Evolutionary conservation across 805 yeast genomes (phyloP).

Genomic region (Metschnikowia rubicola): DNA sequence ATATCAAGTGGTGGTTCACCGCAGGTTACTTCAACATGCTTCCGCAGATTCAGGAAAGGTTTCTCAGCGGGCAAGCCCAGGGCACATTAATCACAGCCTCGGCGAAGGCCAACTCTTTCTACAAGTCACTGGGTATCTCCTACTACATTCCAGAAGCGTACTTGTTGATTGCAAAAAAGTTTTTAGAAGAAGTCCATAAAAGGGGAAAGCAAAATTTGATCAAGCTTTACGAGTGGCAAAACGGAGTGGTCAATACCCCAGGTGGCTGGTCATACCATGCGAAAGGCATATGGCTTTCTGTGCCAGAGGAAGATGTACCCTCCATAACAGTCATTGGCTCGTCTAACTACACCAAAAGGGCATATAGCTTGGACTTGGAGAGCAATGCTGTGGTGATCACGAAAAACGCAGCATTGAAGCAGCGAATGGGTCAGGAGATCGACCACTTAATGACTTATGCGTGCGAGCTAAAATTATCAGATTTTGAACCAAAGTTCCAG

Average conservation of each 20-base stretch:
- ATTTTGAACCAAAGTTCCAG: slow-evolving; percentile 45
- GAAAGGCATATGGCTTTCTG: slow-evolving; percentile 84
- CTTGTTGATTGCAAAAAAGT: slow-evolving; percentile 65
- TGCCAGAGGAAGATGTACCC: slow-evolving; percentile 57
- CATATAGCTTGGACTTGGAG: slow-evolving; percentile 85
- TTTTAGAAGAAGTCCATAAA: slow-evolving; percentile 50
- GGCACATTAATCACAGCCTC: slow-evolving; percentile 87
- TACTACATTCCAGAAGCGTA: slow-evolving; percentile 84
- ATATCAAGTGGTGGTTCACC: slow-evolving; percentile 77
- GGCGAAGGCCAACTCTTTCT: slow-evolving; percentile 89
- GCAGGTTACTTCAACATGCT: slow-evolving; percentile 96
- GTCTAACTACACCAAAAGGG: slow-evolving; percentile 87
- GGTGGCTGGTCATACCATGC: slow-evolving; percentile 98
- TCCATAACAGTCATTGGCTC: slow-evolving; percentile 83
- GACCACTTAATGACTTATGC: slow-evolving; percentile 56
- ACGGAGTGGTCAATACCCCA: slow-evolving; percentile 75
- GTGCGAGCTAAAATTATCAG: slow-evolving; percentile 49
- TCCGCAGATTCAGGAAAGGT: slow-evolving; percentile 59
- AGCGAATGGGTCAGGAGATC: slow-evolving; percentile 58
- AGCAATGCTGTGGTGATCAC: slow-evolving; percentile 81
- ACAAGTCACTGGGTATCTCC: slow-evolving; percentile 76
- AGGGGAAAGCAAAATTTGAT: slow-evolving; percentile 45
- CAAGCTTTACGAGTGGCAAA: slow-evolving; percentile 76
- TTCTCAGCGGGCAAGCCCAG: slow-evolving; percentile 54
- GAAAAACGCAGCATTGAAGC: slow-evolving; percentile 55